Conservation (phyloP, 176 grass and related monocot species). For the Aegilops bicornis region DNA sequence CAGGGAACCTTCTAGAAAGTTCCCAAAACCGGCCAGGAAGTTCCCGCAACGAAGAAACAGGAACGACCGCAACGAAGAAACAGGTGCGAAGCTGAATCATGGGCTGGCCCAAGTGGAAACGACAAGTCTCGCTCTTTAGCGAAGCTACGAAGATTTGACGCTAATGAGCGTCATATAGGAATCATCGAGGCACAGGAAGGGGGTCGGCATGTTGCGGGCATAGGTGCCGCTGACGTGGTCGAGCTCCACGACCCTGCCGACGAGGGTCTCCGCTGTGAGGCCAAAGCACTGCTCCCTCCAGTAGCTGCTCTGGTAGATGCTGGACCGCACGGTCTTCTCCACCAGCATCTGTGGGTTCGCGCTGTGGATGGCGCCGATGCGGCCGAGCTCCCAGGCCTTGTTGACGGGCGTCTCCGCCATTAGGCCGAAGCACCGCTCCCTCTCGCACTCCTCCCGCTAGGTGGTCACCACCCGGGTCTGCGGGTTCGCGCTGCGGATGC, state of each 20-base stretch:
- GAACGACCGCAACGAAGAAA: too few species aligned
- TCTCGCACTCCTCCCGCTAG: too few species aligned
- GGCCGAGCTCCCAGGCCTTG: constrained; percentile 36
- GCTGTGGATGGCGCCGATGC: background rate
- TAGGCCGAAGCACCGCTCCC: constrained; percentile 75
- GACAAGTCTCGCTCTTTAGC: too few species aligned
- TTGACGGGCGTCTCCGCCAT: constrained; percentile 80
- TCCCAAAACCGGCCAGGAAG: too few species aligned
- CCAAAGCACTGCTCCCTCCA: constrained; percentile 98
- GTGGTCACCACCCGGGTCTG: constrained; percentile 68
- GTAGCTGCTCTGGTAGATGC: constrained; percentile 87
- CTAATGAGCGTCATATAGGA: too few species aligned
- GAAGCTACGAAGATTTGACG: too few species aligned
- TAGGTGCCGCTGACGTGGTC: constrained; percentile 78
- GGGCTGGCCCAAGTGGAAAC: too few species aligned
- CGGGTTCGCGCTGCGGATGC: constrained; percentile 76
- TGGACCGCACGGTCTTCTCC: constrained; percentile 89
- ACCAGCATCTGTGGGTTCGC: constrained; percentile 38
- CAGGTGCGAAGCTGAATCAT: too few species aligned
- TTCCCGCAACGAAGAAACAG: too few species aligned
- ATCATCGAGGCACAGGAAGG: constrained; percentile 60
- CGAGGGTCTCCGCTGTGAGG: constrained; percentile 80
- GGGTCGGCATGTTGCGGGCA: constrained; percentile 68
- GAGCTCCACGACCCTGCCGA: constrained; percentile 96
- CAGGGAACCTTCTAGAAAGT: too few species aligned